Conservation (phyloP, 768 basidiomycete genomes). For the Tricholoma hemisulphureum region DNA sequence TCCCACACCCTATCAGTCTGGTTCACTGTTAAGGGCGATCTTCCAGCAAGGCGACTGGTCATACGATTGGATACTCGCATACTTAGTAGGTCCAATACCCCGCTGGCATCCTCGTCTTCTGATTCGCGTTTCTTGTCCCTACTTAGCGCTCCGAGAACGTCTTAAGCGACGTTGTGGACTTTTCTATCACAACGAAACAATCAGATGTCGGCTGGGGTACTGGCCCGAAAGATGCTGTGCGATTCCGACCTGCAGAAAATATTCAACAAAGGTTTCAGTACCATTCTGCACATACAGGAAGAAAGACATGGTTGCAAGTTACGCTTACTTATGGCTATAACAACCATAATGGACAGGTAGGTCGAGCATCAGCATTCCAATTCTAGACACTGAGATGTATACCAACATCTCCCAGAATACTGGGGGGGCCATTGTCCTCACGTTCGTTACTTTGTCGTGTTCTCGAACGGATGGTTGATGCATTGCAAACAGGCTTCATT, state of each 20-base stretch:
- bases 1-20: background rate
- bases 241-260: background rate
- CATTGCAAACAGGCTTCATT: conserved; percentile 34
- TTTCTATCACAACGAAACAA: background rate
- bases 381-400: background rate
- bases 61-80: conserved; percentile 1
- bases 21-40: background rate
- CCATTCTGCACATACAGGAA: background rate
- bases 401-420: background rate
- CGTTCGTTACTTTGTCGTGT: background rate
- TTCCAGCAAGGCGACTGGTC: background rate
- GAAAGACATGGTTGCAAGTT: background rate
- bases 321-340: background rate
- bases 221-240: background rate
- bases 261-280: background rate
- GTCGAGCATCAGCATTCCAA: background rate
- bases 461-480: background rate
- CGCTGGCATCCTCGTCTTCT: background rate
- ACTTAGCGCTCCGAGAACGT: background rate
- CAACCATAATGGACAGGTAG: background rate
- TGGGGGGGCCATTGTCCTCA: background rate
- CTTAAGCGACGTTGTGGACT: background rate
- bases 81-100: background rate
- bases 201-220: background rate
- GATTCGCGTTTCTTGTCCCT: background rate